A percentile compares a stretch with the other conserved stretches of the same genome.
phyloP scores from a whole-genome alignment of 768 basidiomycete species.

The Collybia sordida region DNA sequence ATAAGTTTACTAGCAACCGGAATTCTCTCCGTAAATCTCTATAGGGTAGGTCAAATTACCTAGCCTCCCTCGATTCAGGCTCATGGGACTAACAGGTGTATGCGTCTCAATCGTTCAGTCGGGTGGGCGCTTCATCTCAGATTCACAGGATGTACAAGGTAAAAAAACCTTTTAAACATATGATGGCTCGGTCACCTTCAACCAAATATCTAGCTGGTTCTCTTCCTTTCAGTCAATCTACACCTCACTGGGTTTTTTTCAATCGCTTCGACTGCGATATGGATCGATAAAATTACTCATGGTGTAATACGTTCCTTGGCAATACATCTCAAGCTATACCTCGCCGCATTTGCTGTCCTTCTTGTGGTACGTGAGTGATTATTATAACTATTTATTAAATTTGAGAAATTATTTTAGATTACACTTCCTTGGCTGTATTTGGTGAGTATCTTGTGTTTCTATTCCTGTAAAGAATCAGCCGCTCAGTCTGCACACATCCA shows the following conservation, averaged over 20 bases:
- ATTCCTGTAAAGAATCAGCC: not conserved
- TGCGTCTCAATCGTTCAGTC: conserved; percentile 42
- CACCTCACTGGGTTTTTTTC: conserved; percentile 52
- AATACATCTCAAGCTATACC: conserved; percentile 32
- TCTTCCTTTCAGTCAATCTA: conserved; percentile 46
- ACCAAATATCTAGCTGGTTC: conserved; percentile 34
- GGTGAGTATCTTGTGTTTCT: conserved; percentile 24
- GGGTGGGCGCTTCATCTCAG: conserved; percentile 44
- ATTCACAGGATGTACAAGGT: conserved; percentile 52
- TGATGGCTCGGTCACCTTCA: not conserved
- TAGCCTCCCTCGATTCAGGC: not conserved
- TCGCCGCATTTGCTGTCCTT: conserved; percentile 39
- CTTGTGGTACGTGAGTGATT: conserved; percentile 33
- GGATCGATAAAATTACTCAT: conserved; percentile 47
- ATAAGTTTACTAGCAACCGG: conserved; percentile 33
- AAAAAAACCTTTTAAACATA: not conserved
- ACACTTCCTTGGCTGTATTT: conserved; percentile 46
- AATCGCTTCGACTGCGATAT: conserved; percentile 43
- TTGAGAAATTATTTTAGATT: conserved; percentile 23
- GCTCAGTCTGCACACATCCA: conserved; percentile 15
- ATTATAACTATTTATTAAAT: not conserved
- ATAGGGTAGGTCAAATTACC: conserved; percentile 30
- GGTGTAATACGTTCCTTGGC: conserved; percentile 33
- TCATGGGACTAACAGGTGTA: conserved; percentile 33
- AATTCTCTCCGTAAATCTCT: conserved; percentile 41